A percentile compares a stretch with the other conserved stretches of the same genome.
phyloP scores from a whole-genome alignment of 192 early-diverging fungal genomes.

The Coemansia sp. region DNA sequence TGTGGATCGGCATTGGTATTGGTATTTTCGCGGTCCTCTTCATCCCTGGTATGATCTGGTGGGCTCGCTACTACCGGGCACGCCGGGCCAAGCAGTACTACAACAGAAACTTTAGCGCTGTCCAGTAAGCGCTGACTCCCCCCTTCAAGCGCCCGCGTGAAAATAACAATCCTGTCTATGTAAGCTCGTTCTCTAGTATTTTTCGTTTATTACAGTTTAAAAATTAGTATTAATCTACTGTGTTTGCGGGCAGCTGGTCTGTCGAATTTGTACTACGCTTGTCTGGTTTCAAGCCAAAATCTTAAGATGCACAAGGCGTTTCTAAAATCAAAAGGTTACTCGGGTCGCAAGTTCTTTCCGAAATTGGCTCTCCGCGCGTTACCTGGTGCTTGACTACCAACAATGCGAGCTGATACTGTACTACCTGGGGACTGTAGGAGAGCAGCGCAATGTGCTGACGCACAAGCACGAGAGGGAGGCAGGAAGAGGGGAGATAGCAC shows the following conservation, averaged over 20 bases:
- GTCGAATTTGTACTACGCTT: neutral
- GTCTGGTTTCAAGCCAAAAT: neutral
- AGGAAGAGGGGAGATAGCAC: neutral
- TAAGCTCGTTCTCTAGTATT: neutral
- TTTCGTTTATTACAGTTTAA: neutral
- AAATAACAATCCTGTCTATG: neutral
- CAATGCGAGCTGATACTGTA: neutral
- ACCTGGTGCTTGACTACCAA: neutral
- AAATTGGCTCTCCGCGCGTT: neutral
- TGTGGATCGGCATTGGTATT: constrained; percentile 51
- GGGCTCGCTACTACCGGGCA: constrained; percentile 20
- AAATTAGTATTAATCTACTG: neutral
- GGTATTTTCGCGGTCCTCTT: constrained; percentile 31
- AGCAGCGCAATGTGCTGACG: neutral
- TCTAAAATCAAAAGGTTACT: neutral
- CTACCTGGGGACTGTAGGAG: neutral
- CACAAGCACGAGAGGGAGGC: neutral
- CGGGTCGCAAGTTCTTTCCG: neutral
- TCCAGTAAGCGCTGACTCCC: neutral
- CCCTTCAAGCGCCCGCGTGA: no score
- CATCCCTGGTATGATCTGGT: constrained; percentile 26
- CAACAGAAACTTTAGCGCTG: constrained; percentile 29
- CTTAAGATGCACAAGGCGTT: neutral
- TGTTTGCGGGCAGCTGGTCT: neutral
- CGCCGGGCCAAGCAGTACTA: constrained; percentile 26